A percentile compares a stretch with the other conserved stretches of the same genome.
Evolutionary conservation across 805 yeast genomes (phyloP).

Genomic region (Cyberlindnera euphorbiae): DNA sequence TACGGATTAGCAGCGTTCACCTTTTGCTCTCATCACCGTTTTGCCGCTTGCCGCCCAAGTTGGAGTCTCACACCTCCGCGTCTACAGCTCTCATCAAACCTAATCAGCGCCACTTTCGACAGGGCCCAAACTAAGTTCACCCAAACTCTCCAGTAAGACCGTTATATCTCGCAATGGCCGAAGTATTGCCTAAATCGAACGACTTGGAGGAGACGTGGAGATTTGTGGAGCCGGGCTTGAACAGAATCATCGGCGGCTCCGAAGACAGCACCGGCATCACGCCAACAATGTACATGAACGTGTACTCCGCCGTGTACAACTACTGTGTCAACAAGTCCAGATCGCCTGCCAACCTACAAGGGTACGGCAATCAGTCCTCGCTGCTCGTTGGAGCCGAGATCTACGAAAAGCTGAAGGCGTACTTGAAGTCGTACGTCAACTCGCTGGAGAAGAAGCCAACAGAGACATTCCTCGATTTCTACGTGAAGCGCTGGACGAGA

Average conservation of each 20-base stretch:
- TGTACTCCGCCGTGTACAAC: constrained; percentile 89
- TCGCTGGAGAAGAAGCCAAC: constrained; percentile 44
- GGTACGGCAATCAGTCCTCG: constrained; percentile 31
- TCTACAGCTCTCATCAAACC: no score
- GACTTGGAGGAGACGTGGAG: constrained; percentile 71
- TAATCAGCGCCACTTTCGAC: no score
- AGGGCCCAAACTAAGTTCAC: no score
- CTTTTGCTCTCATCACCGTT: no score
- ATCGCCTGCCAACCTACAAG: constrained; percentile 32
- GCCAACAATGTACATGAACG: constrained; percentile 75
- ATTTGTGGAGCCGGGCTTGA: constrained; percentile 71
- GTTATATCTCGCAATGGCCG: constrained; percentile 8
- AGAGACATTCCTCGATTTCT: constrained; percentile 74
- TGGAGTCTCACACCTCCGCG: no score
- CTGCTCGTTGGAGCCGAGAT: constrained; percentile 84
- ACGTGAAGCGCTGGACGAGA: constrained; percentile 84
- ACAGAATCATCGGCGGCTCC: constrained; percentile 59
- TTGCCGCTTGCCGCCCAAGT: no score
- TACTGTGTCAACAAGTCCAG: constrained; percentile 82
- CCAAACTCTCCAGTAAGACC: no score
- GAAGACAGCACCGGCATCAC: constrained; percentile 55
- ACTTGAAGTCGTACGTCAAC: constrained; percentile 56
- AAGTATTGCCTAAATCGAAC: constrained; percentile 51
- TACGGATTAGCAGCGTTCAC: no score
- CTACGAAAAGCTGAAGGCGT: constrained; percentile 64